These are phyloP conservation scores for Polyplosphaeria fusca DNA, from an alignment of 495 filamentous ascomycete genomes.

Conservation along the genomic window DNA sequence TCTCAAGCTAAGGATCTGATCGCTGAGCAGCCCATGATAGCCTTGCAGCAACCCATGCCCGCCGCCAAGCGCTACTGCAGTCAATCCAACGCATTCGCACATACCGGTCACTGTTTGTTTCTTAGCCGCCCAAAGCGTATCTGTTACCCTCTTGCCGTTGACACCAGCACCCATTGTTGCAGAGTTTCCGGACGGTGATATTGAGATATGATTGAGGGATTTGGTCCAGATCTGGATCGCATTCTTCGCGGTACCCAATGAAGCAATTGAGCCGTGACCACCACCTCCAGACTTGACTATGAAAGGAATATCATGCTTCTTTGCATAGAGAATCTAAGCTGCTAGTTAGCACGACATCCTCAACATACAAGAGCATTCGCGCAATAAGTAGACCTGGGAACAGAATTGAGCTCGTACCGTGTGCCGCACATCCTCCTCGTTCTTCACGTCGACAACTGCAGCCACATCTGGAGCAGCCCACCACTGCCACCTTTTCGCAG, in stretches of 20 bases:
- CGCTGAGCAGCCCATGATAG: background rate
- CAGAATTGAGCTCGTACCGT: background rate
- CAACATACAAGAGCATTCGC: background rate
- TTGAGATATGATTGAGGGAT: background rate
- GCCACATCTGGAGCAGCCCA: background rate
- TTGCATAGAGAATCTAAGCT: background rate
- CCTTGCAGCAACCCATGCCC: constrained; percentile 13
- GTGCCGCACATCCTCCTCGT: background rate
- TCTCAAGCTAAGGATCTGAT: background rate
- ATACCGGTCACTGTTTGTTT: constrained; percentile 5
- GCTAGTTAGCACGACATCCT: background rate
- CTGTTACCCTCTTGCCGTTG: background rate
- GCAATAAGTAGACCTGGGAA: background rate
- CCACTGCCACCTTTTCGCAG: background rate
- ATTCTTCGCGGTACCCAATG: background rate
- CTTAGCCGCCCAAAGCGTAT: background rate
- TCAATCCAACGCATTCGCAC: constrained; percentile 8
- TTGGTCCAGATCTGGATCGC: background rate
- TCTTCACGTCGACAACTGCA: background rate
- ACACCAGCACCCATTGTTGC: background rate
- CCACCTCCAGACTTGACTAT: background rate
- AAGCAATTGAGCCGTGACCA: background rate
- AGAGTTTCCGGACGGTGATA: background rate
- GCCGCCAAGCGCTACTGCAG: constrained; percentile 4
- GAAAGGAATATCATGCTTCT: background rate